Evolutionary conservation across 1,139 yeast species (phyloP), one percentile per base, ranked within the genome.

Genomic region (Suhomyces maxii): DNA sequence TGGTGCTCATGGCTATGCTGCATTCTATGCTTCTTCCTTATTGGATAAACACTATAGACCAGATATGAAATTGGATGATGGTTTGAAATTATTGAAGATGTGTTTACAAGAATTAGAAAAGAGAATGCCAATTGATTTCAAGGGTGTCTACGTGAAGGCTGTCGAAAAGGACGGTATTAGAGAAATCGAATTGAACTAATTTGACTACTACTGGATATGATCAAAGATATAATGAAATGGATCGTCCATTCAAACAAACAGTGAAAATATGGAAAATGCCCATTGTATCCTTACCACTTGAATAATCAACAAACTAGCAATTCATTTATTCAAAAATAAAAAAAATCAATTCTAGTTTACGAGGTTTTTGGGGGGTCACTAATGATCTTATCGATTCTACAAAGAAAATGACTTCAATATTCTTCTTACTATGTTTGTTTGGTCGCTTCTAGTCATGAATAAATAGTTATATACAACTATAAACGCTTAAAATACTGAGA

Each of bases 1-100:
- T 63, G 97, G 96, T 10, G 96, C 97, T 2, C 97, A 90, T 62
- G 99, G 99, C 3, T 93, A 95, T 61, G 96, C 99, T 33, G 96
- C 95, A 3, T 95, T 90, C 68, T 93, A 93, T 67, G 84, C 96
- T 39, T 79, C 89, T 65, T 88, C 99, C 4, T 73, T 93, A 53
- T 77, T 95, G 58, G 99, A 93, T 71, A 90, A 86, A 58, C 97
- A 91, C 68, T 90, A 91, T 69, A 79, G 85, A 62, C 79, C 84
- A 40, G 95, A 84, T 56, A 81, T 91, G 84, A 73, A 80, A 9
- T 69, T 81, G 39, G 90, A 84, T 32, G 95, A 90, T 50, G 99
- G 98, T 1, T 63, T 93, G 53, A 76, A 83, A 44, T 77, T 93
- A 58, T 77, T 91, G 64, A 76, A 81, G 52, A 65, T 77, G 62